phyloP scores from a whole-genome alignment of 208 protist species.

The Crithidia acanthocephali region DNA sequence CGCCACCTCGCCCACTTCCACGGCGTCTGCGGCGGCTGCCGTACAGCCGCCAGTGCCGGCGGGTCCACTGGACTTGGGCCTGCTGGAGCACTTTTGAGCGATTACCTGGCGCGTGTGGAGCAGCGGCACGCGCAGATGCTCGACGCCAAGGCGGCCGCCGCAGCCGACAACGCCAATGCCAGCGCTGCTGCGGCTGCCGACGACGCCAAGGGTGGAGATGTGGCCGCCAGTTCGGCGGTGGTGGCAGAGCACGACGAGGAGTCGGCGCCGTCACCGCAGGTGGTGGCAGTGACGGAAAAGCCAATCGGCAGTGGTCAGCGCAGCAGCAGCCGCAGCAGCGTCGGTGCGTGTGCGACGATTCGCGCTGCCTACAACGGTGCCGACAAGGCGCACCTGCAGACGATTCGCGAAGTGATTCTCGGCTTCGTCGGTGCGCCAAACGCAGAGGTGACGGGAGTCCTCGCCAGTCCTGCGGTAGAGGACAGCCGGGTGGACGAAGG shows the following conservation, averaged over 20 bases:
- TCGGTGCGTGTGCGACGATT: conserved; percentile 33
- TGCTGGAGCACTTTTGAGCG: conserved; percentile 34
- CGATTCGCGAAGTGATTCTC: conserved; percentile 29
- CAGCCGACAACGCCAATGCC: too few species aligned
- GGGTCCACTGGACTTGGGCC: conserved; percentile 16
- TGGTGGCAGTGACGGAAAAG: too few species aligned
- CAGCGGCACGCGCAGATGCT: conserved; percentile 24
- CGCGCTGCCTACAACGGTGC: conserved; percentile 21
- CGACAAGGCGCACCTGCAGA: conserved; percentile 22
- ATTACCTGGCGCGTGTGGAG: conserved; percentile 39
- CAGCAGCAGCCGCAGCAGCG: conserved; percentile 12
- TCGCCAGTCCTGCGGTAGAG: background rate
- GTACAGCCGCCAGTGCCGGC: background rate
- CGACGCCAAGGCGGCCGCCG: background rate
- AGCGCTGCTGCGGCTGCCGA: too few species aligned
- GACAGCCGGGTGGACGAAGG: background rate
- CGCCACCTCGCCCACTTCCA: background rate
- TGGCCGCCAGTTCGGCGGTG: too few species aligned
- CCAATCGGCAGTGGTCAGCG: too few species aligned
- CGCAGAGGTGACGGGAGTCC: background rate
- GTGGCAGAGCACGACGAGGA: too few species aligned
- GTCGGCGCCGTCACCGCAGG: too few species aligned
- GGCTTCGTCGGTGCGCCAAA: conserved; percentile 27
- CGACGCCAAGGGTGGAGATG: too few species aligned
- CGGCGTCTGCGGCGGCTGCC: too few species aligned